A percentile compares a stretch with the other conserved stretches of the same genome.
Evolutionary conservation across 1,139 yeast genomes (phyloP).

Genomic region (Suhomyces chickasaworum): DNA sequence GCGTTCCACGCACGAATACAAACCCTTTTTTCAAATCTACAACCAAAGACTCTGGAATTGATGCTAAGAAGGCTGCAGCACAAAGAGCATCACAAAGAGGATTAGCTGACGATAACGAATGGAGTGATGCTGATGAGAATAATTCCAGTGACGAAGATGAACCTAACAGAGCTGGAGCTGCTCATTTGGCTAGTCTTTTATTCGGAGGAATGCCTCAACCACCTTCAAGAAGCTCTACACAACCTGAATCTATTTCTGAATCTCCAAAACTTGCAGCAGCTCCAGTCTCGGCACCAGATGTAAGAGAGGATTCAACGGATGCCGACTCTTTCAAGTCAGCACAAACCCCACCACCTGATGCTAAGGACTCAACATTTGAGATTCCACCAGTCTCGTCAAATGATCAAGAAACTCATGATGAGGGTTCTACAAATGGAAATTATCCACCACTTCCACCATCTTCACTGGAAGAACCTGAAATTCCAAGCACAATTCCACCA

Average conservation of each 20-base stretch:
- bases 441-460: slow-evolving; percentile 2
- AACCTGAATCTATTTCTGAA: slow-evolving; percentile 5
- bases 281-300: slow-evolving; percentile 6
- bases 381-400: not conserved
- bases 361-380: not conserved
- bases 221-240: slow-evolving; percentile 23
- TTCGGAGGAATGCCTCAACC: slow-evolving; percentile 63
- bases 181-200: slow-evolving; percentile 60
- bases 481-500: slow-evolving; percentile 1
- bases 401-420: slow-evolving; percentile 6
- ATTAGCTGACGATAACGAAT: slow-evolving; percentile 48
- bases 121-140: slow-evolving; percentile 66
- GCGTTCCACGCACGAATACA: slow-evolving; percentile 26
- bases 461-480: slow-evolving; percentile 13
- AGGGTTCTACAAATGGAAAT: slow-evolving; percentile 16
- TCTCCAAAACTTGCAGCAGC: slow-evolving; percentile 1
- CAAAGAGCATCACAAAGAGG: slow-evolving; percentile 72
- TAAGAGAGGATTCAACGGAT: slow-evolving; percentile 11
- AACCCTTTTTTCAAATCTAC: slow-evolving; percentile 55
- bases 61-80: slow-evolving; percentile 58
- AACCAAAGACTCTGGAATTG: slow-evolving; percentile 37
- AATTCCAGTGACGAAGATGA: slow-evolving; percentile 51
- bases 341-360: slow-evolving; percentile 4
- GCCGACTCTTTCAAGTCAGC: slow-evolving; percentile 15
- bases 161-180: slow-evolving; percentile 58